A percentile compares a stretch with the other conserved stretches of the same genome.
phyloP scores from a whole-genome alignment of 164 flowering plant species.

The Tetrastigma voinierianum region DNA sequence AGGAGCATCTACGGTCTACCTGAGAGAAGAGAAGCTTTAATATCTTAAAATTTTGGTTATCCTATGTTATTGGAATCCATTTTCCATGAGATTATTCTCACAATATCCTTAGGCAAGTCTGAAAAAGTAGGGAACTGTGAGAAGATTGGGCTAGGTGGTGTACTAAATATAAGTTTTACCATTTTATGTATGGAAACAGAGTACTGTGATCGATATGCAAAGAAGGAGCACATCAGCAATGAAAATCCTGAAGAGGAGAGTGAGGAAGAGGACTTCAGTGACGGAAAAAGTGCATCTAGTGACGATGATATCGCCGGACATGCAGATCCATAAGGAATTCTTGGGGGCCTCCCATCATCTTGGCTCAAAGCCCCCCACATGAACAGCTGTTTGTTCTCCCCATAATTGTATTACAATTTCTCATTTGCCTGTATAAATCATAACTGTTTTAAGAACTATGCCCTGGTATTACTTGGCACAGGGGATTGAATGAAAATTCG shows the following conservation, averaged over 20 bases:
- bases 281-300: constrained; percentile 26
- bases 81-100: background rate
- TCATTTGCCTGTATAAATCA: background rate
- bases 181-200: constrained; percentile 15
- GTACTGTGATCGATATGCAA: constrained; percentile 43
- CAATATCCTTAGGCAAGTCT: background rate
- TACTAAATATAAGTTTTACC: background rate
- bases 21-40: no score
- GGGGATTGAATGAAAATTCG: background rate
- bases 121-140: no score
- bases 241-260: constrained; percentile 23
- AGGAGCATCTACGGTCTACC: no score
- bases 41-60: background rate
- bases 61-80: background rate
- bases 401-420: background rate
- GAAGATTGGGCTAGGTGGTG: background rate
- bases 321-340: constrained; percentile 26
- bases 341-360: no score
- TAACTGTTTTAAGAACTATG: background rate
- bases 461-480: background rate
- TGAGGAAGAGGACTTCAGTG: constrained; percentile 29
- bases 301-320: constrained; percentile 39
- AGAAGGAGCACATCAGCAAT: constrained; percentile 26
- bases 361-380: no score
- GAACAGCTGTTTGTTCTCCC: no score